phyloP scores from a whole-genome alignment of 352 stramenopile genomes.

The Achlya hypogyna region DNA sequence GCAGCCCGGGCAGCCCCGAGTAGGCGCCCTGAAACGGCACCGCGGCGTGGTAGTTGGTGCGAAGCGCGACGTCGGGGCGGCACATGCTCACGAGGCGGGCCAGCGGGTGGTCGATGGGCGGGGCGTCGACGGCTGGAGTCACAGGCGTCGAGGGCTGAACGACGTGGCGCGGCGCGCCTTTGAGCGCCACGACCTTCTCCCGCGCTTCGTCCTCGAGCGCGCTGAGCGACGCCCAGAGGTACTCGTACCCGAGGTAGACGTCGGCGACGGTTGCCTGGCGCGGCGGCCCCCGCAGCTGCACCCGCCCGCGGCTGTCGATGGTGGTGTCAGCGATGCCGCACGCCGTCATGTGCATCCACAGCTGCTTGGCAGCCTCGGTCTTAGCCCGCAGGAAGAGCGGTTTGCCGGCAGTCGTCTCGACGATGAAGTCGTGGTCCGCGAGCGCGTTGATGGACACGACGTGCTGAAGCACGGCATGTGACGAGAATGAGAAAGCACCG shows the following conservation, averaged over 20 bases:
- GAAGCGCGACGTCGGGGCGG: conserved; percentile 59
- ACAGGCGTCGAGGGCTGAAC: conserved; percentile 46
- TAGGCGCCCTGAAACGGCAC: conserved; percentile 79
- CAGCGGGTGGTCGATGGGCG: conserved; percentile 49
- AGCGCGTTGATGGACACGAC: conserved; percentile 18
- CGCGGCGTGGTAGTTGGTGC: conserved; percentile 82
- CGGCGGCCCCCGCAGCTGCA: not conserved
- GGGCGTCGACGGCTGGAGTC: conserved; percentile 25
- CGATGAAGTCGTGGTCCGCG: conserved; percentile 34
- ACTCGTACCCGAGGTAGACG: conserved; percentile 72
- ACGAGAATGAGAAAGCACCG: conserved; percentile 75
- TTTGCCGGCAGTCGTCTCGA: conserved; percentile 75
- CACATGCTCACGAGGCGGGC: conserved; percentile 70
- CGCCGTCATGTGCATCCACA: conserved; percentile 69
- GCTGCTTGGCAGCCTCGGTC: conserved; percentile 68
- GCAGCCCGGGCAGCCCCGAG: conserved; percentile 52
- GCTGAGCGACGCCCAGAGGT: conserved; percentile 55
- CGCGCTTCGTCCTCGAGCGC: conserved; percentile 20
- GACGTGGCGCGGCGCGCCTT: conserved; percentile 18
- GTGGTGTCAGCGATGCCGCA: conserved; percentile 50
- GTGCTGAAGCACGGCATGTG: conserved; percentile 58
- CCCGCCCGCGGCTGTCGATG: not conserved
- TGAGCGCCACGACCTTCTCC: not conserved
- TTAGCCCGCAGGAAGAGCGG: conserved; percentile 79
- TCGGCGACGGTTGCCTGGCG: conserved; percentile 34